Base-by-base conservation (phyloP, 208 protist species). In the Acanthamoeba healyi region DNA sequence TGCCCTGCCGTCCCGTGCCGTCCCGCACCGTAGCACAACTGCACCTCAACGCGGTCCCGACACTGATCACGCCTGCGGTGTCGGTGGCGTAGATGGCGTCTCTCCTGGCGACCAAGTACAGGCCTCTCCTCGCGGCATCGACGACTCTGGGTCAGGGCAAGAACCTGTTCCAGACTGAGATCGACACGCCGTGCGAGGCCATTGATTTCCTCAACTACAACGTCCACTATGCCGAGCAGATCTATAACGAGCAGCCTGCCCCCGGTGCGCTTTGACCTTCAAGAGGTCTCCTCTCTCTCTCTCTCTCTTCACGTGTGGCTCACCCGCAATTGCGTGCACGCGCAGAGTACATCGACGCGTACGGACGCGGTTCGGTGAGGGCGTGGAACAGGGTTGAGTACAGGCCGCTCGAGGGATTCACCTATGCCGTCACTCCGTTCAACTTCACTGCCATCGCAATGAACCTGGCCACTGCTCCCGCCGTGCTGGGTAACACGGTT, bases 401-500 rank as follows among this genome's bases (percentile, higher is more conserved):
- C 95, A 97, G 99, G 22, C 98, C 98, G 56, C 96, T 99, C 2
- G 99, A 99, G 92, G 99, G 99, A 70, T 99, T 99, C 94, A 97
- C 98, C 79, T 96, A 97, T 12, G 98, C 98, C 77, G 98, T 99
- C 81, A 98, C 98, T 32, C 99, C 99, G 19, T 99, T 99, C 95
- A 99, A 99, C 97, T 99, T 99, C 95, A 99, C 98, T 29, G 98
- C 99, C n/a, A 99, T 99, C 94, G 99, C 98, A 29, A 97, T 96
- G 14, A 99, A 99, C 96, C 97, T 99, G 34, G 96, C 97, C 38
- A 97, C 97, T 14, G 97, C 99, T 22, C 98, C 99, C n/a, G 99
- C 98, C 92, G 95, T 99, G 88, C 99, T 99, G 98, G 99, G 99
- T 94, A 99, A 99, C 96, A 96, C 97, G 32, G 97, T 98, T 1